Percentiles rank a stretch among this genome's conserved stretches.
Conservation (phyloP, 2,329 filamentous ascomycete species). For the Sclerotinia subarctica region DNA sequence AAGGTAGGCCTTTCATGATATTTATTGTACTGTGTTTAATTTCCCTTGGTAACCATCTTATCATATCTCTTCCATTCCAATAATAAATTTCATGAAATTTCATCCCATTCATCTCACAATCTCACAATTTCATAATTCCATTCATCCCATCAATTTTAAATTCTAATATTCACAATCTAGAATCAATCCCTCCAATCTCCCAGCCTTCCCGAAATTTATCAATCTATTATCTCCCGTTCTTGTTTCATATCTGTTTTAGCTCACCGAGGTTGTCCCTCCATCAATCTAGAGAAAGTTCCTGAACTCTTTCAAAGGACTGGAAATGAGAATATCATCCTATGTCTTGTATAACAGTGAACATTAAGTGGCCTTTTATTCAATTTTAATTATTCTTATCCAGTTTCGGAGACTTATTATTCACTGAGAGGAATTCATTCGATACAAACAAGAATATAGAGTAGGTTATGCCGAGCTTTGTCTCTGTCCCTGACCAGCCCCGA, state of each 20-base stretch:
- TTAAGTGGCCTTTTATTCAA: background rate
- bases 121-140: no score
- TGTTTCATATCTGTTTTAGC: background rate
- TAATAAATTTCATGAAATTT: constrained; percentile 10
- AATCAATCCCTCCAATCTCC: background rate
- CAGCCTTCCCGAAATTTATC: background rate
- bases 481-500: background rate
- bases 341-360: background rate
- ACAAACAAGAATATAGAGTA: background rate
- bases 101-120: no score
- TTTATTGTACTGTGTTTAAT: background rate
- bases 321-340: background rate
- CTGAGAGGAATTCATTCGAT: background rate
- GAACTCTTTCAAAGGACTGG: background rate
- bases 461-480: background rate
- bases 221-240: background rate
- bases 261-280: background rate
- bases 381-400: no score
- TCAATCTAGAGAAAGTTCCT: background rate
- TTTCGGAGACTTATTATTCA: background rate
- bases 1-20: background rate
- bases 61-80: background rate
- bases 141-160: background rate
- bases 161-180: no score
- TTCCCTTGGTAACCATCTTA: background rate